Evolutionary conservation across 805 yeast genomes (phyloP).

Genomic region (Candida sithepensis): DNA sequence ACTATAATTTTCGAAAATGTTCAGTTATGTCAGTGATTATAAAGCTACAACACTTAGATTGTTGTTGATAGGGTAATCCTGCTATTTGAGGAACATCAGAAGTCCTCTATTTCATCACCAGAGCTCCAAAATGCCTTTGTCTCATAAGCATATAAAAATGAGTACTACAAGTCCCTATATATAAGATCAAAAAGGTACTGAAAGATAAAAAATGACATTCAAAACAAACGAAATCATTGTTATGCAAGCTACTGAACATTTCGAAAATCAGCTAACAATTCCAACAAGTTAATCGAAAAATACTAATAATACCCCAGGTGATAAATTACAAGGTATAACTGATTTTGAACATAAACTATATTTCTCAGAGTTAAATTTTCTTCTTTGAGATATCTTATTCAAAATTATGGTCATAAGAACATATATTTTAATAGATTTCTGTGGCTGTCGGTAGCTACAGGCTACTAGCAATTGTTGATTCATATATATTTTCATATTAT

Average conservation of each 20-base stretch:
- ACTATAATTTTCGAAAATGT: too few relatives aligned
- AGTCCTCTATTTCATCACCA: neutral
- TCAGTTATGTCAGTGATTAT: neutral
- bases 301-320: neutral
- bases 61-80: neutral
- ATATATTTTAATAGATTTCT: neutral
- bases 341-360: neutral
- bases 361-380: neutral
- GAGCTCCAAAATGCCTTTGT: neutral
- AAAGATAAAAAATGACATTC: neutral
- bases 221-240: neutral
- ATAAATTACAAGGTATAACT: neutral
- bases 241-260: neutral
- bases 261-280: neutral
- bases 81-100: neutral
- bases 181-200: neutral
- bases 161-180: neutral
- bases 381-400: neutral
- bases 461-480: neutral
- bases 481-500: neutral
- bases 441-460: neutral
- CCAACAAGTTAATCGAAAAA: too few relatives aligned
- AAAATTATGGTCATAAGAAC: neutral
- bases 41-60: neutral
- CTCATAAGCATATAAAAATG: neutral